Conservation (phyloP, 352 stramenopile species). For the Elongisporangium anandrum region DNA sequence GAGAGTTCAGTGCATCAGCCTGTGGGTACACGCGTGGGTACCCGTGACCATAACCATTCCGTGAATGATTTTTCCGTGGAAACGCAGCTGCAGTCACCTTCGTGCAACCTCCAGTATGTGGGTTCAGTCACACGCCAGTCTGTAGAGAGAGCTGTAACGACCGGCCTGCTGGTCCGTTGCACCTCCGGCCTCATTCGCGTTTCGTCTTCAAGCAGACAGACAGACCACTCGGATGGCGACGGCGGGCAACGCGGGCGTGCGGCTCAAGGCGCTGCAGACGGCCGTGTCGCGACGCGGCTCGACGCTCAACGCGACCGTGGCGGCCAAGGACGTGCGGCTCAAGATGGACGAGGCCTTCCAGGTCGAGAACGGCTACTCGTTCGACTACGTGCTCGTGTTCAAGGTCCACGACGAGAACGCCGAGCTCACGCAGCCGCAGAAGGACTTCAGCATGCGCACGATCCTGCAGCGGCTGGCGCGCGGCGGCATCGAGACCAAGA, state of each 20-base stretch:
- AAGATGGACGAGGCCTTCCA: constrained; percentile 61
- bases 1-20: neutral
- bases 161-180: neutral
- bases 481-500: constrained; percentile 78
- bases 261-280: constrained; percentile 59
- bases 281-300: constrained; percentile 58
- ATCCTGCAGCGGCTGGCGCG: constrained; percentile 62
- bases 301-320: constrained; percentile 56
- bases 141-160: neutral
- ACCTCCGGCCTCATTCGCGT: neutral
- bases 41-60: neutral
- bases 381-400: constrained; percentile 81
- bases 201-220: neutral
- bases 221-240: neutral
- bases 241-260: constrained; percentile 15
- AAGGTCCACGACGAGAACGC: constrained; percentile 70
- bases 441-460: constrained; percentile 66
- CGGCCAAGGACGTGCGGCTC: constrained; percentile 59
- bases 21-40: neutral
- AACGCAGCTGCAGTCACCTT: neutral
- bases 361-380: constrained; percentile 67
- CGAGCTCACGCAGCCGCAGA: constrained; percentile 47
- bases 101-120: neutral
- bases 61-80: neutral
- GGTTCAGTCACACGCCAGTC: neutral